A percentile compares a stretch with the other conserved stretches of the same genome.
Evolutionary conservation across 495 filamentous ascomycete genomes (phyloP).

Genomic region (Penicillium tannophilum): DNA sequence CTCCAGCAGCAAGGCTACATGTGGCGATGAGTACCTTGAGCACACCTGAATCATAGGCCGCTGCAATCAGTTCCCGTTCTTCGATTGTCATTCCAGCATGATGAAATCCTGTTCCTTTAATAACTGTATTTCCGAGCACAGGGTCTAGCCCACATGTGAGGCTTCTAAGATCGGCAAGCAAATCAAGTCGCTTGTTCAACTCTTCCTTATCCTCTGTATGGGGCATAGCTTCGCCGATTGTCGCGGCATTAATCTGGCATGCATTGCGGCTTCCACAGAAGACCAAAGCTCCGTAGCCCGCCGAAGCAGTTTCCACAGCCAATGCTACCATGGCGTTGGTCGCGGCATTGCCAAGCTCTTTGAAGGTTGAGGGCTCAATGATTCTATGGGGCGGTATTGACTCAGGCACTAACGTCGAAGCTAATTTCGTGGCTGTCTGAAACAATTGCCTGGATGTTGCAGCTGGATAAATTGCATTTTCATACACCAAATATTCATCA

Average conservation of each 20-base stretch:
- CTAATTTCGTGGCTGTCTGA: conserved; percentile 59
- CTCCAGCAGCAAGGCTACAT: conserved; percentile 81
- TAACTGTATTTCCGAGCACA: conserved; percentile 63
- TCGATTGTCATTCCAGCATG: conserved; percentile 80
- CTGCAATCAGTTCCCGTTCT: conserved; percentile 74
- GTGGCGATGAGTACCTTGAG: conserved; percentile 79
- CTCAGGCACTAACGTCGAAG: conserved; percentile 31
- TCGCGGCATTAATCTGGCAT: conserved; percentile 63
- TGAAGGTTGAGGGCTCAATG: conserved; percentile 57
- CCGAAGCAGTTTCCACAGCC: conserved; percentile 63
- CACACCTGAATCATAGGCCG: conserved; percentile 69
- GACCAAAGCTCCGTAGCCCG: conserved; percentile 72
- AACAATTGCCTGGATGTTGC: conserved; percentile 64
- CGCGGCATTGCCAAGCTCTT: conserved; percentile 63
- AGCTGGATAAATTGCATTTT: conserved; percentile 68
- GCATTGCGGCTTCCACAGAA: conserved; percentile 73
- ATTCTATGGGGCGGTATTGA: conserved; percentile 47
- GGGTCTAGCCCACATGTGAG: conserved; percentile 68
- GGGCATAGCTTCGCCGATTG: conserved; percentile 66
- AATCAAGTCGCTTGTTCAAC: conserved; percentile 61
- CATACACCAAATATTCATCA: conserved; percentile 75
- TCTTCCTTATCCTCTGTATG: conserved; percentile 47
- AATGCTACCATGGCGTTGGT: conserved; percentile 72
- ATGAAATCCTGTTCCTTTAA: conserved; percentile 74
- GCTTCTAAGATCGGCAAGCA: conserved; percentile 69